phyloP scores from a whole-genome alignment of 495 filamentous ascomycete species.

The Haplographium delicatum region DNA sequence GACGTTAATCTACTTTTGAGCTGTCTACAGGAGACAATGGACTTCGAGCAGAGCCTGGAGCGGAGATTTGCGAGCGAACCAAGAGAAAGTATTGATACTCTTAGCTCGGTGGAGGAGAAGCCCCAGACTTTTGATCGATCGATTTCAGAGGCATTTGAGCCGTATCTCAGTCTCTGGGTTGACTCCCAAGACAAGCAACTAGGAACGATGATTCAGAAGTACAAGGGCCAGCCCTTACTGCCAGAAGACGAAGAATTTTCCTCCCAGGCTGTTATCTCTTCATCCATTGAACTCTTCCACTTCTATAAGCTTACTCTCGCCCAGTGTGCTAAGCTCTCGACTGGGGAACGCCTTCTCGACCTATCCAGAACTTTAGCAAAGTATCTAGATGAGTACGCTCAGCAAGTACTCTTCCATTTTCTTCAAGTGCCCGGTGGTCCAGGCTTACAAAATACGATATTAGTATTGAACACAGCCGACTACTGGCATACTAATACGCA shows the following conservation, averaged over 20 bases:
- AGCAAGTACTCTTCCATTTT: slow-evolving; percentile 81
- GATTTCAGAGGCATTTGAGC: slow-evolving; percentile 96
- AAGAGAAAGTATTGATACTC: slow-evolving; percentile 80
- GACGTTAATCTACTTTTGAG: slow-evolving; percentile 90
- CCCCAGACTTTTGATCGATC: slow-evolving; percentile 78
- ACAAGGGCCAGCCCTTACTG: slow-evolving; percentile 76
- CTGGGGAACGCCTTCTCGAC: slow-evolving; percentile 78
- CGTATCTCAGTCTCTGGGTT: slow-evolving; percentile 94
- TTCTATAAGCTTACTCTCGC: slow-evolving; percentile 88
- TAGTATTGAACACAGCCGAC: slow-evolving; percentile 93
- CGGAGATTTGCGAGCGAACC: slow-evolving; percentile 70
- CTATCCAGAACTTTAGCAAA: slow-evolving; percentile 81
- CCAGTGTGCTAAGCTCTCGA: slow-evolving; percentile 94
- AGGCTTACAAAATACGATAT: slow-evolving; percentile 68
- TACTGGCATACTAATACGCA: slow-evolving; percentile 93
- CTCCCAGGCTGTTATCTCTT: slow-evolving; percentile 80
- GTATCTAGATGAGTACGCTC: slow-evolving; percentile 92
- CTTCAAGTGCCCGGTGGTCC: slow-evolving; percentile 59
- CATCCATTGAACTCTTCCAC: slow-evolving; percentile 93
- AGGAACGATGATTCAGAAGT: slow-evolving; percentile 79
- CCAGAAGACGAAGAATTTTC: slow-evolving; percentile 88
- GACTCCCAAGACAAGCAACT: slow-evolving; percentile 92
- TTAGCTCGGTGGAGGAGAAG: slow-evolving; percentile 74
- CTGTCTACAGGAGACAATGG: slow-evolving; percentile 92
- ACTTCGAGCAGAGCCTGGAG: slow-evolving; percentile 93